Evolutionary conservation across 306 rosid species (phyloP), one percentile per base, ranked within the genome.

Genomic region (Potentilla sterilis): DNA sequence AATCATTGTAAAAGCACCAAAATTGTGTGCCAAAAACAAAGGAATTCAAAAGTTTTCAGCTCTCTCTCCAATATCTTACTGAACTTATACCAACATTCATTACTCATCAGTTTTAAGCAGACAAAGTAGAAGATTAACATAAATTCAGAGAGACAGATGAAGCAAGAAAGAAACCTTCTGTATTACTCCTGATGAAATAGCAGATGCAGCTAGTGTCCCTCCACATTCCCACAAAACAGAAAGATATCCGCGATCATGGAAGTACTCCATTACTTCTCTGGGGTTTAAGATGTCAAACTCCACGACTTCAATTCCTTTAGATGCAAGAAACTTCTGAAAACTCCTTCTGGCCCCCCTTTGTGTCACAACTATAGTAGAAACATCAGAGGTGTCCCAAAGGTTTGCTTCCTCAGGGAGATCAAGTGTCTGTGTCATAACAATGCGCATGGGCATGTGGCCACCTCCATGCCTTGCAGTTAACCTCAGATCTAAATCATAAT

Each of bases 221-320:
- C 97, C 98, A 1, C 97, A 92, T 82, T 92, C 97, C 98, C 98
- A 95, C 57, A 90, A 84, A 81, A 95, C 83, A 21, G 97, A 95
- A 85, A 95, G 96, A 84, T 86, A 86, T 24, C 97, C 97, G 9
- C 97, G 97, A 84, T 88, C 89, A 34, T 90, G 91, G 78, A 92
- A 92, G 79, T 95, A 90, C 70, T 95, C 99, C 97, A 95, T 90
- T 10, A 95, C 91, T 42, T 95, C 97, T 67, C 90, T 82, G 51
- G 97, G 86, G 77, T 90, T 92, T 72, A 95, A 80, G 44, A 87
- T 89, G 79, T 95, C 97, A 64, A 95, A 92, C 87, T 95, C 98
- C 74, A 95, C 90, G 28, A 95, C 97, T 83, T 95, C 98, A 70
- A 95, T 91, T 78, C 97, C 98, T 89, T 92, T 95, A 0, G 97